Percentiles rank a stretch among this genome's conserved stretches.
These are phyloP conservation scores for Fusarium azukiicola DNA, from an alignment of 2,329 filamentous ascomycete genomes.

Conservation along the genomic window DNA sequence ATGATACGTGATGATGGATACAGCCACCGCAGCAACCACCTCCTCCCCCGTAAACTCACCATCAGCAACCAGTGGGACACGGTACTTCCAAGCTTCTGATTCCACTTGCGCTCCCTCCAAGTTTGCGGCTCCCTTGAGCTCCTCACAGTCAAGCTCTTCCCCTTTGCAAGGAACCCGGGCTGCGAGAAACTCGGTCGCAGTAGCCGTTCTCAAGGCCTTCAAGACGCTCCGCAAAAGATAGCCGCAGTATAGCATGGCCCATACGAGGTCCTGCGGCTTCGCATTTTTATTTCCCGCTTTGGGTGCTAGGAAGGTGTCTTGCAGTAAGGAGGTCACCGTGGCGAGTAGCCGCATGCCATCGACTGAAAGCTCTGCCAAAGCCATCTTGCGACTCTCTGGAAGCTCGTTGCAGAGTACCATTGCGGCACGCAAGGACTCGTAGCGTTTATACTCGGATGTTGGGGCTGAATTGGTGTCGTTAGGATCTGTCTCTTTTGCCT, in stretches of 20 bases:
- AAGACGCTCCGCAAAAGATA: neutral
- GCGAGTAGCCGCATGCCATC: neutral
- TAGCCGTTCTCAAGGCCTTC: neutral
- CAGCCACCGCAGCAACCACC: neutral
- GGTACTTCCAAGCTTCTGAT: neutral
- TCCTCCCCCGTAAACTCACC: neutral
- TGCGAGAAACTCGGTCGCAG: neutral
- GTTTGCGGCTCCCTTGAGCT: neutral
- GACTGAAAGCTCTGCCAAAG: neutral
- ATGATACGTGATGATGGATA: neutral
- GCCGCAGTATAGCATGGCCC: neutral
- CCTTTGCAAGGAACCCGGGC: neutral
- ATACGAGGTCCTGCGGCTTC: neutral
- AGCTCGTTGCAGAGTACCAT: neutral
- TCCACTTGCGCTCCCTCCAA: neutral
- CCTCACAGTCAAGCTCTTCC: neutral
- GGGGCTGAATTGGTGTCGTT: neutral
- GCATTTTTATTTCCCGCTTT: neutral
- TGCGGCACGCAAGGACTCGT: neutral
- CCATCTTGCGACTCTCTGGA: neutral
- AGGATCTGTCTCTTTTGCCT: neutral
- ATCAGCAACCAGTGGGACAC: neutral
- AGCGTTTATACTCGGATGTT: neutral
- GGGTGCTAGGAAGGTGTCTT: neutral
- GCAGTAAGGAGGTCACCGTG: neutral